Evolutionary conservation across 148 eudicot species (phyloP), one percentile per base, ranked within the genome.

Genomic region (Heliamphora exappendiculata): DNA sequence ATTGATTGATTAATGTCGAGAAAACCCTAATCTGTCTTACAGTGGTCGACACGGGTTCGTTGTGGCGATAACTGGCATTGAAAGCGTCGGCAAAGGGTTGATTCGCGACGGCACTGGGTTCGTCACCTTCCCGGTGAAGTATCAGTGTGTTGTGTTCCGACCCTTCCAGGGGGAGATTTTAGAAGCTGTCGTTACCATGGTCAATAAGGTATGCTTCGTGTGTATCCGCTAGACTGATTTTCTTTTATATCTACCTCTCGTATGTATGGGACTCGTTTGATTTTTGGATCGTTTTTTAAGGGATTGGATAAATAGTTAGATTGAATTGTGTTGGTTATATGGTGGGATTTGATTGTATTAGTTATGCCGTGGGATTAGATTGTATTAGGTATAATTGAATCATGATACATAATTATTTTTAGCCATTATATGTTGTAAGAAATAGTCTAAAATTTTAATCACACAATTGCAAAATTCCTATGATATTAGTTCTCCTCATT

Each of bases 171-270:
- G 97, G 16, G 98, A 94, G 83, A 89, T 94, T 41, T 85, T 92
- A 14, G 98, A 94, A 84, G 95, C 97, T 72, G 96, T 94, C 82
- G 98, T 94, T 65, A 92, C 98, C 13, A 90, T 92, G 97, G 98
- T 94, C 72, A 94, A 92, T 81, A 94, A 94, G 97, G 98, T 93
- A 55, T 9, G 37, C 39, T 41, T 42, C 63, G 22, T 36, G 5
- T 54, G 51, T n/a, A 39, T 0, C 13, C 12, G 10, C 19, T 63
- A 12, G 5, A 58, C 44, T 62, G 34, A 39, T 29, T 19, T 19
- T 19, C 16, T 31, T 51, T 16, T 34, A 3, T n/a, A 31, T 60
- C 20, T n/a, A n/a, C n/a, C n/a, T n/a, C n/a, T n/a, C n/a, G n/a
- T n/a, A n/a, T n/a, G n/a, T n/a, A n/a, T n/a, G n/a, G n/a, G n/a